Evolutionary conservation across 2,329 filamentous ascomycete genomes (phyloP).

Genomic region (Clonostachys rosea): DNA sequence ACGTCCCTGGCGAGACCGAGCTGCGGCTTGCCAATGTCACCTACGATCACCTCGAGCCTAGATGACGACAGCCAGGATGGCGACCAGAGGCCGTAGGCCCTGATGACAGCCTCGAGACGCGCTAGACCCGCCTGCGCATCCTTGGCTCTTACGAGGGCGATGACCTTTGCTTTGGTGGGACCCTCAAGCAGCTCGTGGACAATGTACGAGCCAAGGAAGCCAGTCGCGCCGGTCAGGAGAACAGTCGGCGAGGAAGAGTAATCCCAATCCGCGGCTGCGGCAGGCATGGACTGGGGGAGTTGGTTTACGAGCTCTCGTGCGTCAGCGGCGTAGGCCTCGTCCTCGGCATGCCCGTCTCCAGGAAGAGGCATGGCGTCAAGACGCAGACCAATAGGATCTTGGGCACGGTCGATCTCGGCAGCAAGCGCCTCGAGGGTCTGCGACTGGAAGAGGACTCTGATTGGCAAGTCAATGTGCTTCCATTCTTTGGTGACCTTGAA

Average conservation of each 20-base stretch:
- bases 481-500: constrained; percentile 40
- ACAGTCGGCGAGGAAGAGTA: constrained; percentile 39
- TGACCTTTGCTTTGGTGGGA: constrained; percentile 33
- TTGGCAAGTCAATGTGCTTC: constrained; percentile 18
- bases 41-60: constrained; percentile 64
- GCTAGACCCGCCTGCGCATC: constrained; percentile 49
- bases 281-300: too few relatives aligned
- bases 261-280: too few relatives aligned
- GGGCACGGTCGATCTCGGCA: too few relatives aligned
- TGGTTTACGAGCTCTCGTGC: too few relatives aligned
- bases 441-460: constrained; percentile 21
- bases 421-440: constrained; percentile 18
- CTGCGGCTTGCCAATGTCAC: constrained; percentile 67
- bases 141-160: constrained; percentile 72
- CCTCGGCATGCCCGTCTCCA: too few relatives aligned
- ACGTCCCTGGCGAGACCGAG: constrained; percentile 64
- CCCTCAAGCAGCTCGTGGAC: constrained; percentile 69
- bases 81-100: constrained; percentile 77
- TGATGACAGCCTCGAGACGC: constrained; percentile 62
- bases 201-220: constrained; percentile 78
- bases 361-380: too few relatives aligned
- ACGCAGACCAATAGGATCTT: too few relatives aligned
- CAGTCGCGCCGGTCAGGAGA: constrained; percentile 77
- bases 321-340: too few relatives aligned
- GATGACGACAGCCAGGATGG: constrained; percentile 51